Evolutionary conservation across 768 basidiomycete species (phyloP).

Genomic region (Tylopilus subfusipes): DNA sequence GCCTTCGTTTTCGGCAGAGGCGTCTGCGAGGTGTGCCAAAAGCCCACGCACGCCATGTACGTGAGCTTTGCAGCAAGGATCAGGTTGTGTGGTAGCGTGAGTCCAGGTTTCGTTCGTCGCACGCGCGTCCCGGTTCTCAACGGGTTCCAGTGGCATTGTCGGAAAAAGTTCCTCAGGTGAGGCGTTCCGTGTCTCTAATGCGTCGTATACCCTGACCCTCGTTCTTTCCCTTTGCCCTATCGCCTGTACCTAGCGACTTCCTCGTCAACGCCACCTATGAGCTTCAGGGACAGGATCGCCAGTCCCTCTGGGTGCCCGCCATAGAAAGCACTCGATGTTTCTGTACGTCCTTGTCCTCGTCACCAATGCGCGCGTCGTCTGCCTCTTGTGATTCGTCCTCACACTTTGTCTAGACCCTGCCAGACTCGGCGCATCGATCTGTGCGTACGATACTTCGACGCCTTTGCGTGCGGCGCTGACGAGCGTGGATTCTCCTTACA

Average conservation of each 20-base stretch:
- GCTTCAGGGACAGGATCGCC: background rate
- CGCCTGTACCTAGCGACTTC: constrained; percentile 7
- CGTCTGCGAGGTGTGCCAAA: constrained; percentile 52
- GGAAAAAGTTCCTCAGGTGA: constrained; percentile 15
- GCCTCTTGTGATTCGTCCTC: background rate
- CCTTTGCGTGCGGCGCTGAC: background rate
- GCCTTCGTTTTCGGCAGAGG: constrained; percentile 61
- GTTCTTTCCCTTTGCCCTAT: background rate
- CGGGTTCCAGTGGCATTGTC: constrained; percentile 20
- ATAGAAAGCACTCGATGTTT: constrained; percentile 23
- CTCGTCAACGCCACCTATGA: constrained; percentile 4
- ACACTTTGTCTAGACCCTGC: constrained; percentile 1
- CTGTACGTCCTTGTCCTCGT: constrained; percentile 11
- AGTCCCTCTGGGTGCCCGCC: constrained; percentile 19
- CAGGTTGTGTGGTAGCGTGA: constrained; percentile 43
- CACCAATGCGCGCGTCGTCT: background rate
- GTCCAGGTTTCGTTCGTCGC: constrained; percentile 1
- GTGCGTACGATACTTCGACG: constrained; percentile 11
- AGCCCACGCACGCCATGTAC: constrained; percentile 37
- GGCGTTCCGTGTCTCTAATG: background rate
- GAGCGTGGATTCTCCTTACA: background rate
- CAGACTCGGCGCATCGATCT: background rate
- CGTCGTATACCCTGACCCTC: background rate
- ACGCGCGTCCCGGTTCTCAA: background rate
- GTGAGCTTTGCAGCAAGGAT: constrained; percentile 46